These are phyloP conservation scores for Lyophyllum shimeji DNA, from an alignment of 768 basidiomycete species.

Conservation along the genomic window DNA sequence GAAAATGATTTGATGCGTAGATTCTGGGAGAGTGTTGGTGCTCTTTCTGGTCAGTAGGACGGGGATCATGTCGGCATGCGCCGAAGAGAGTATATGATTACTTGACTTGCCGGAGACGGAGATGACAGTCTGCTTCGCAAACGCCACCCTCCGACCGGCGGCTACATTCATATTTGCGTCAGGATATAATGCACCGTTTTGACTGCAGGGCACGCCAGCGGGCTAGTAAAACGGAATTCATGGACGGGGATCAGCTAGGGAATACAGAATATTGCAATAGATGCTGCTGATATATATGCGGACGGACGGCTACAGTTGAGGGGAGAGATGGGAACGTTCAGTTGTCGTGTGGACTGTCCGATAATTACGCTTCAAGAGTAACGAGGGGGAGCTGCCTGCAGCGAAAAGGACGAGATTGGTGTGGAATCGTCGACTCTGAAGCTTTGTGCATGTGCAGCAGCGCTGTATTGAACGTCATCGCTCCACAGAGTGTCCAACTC, in stretches of 20 bases:
- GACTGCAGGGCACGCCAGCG: too few relatives aligned
- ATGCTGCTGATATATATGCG: background rate
- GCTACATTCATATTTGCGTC: too few relatives aligned
- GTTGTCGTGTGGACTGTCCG: too few relatives aligned
- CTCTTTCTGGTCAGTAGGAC: background rate
- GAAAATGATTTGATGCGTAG: background rate
- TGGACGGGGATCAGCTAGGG: background rate
- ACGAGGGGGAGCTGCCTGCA: background rate
- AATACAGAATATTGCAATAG: background rate
- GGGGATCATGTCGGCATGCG: too few relatives aligned
- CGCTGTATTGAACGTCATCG: conserved; percentile 5
- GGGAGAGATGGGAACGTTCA: background rate
- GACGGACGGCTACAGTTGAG: background rate
- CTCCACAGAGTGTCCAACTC: conserved; percentile 29
- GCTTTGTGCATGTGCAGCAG: background rate
- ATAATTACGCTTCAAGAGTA: background rate
- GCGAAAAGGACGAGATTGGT: background rate
- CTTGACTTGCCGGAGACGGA: too few relatives aligned
- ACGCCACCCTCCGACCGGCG: too few relatives aligned
- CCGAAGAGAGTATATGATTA: too few relatives aligned
- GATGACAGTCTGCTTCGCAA: too few relatives aligned
- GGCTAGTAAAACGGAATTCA: background rate
- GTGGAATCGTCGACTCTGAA: background rate
- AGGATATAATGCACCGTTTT: too few relatives aligned
- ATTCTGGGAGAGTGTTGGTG: conserved; percentile 21